Percentiles rank a stretch among this genome's conserved stretches.
phyloP scores from a whole-genome alignment of 1,284 basidiomycete species.

The Meira miltonrushii region DNA sequence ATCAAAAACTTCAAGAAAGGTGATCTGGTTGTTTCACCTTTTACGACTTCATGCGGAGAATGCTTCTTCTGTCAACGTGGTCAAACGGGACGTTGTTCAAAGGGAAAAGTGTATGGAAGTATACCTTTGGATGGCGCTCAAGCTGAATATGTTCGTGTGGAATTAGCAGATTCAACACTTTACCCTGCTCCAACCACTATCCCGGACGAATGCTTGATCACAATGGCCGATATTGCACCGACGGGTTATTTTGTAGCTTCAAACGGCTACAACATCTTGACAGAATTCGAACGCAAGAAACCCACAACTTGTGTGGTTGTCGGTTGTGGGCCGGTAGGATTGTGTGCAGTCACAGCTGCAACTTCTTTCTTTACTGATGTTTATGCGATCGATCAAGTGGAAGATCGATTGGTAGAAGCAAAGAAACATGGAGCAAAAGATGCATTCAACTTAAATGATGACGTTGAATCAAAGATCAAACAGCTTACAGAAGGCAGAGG shows the following conservation, averaged over 20 bases:
- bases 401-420: constrained; percentile 48
- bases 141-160: constrained; percentile 75
- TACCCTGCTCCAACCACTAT: constrained; percentile 61
- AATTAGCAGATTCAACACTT: constrained; percentile 71
- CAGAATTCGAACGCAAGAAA: constrained; percentile 37
- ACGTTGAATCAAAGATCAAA: constrained; percentile 28
- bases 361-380: constrained; percentile 53
- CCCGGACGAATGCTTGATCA: constrained; percentile 54
- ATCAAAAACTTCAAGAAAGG: constrained; percentile 67
- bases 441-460: constrained; percentile 39
- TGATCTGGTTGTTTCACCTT: constrained; percentile 77
- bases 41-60: constrained; percentile 58
- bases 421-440: constrained; percentile 35
- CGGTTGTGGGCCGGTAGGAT: constrained; percentile 56
- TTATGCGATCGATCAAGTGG: constrained; percentile 49
- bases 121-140: constrained; percentile 72
- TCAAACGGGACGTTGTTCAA: constrained; percentile 69
- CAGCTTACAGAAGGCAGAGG: constrained; percentile 51
- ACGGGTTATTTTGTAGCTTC: constrained; percentile 64
- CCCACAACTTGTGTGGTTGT: constrained; percentile 44
- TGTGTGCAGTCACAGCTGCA: constrained; percentile 55
- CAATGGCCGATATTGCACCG: constrained; percentile 63
- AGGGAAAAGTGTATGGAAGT: constrained; percentile 68
- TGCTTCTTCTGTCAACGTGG: constrained; percentile 65
- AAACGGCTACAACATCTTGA: constrained; percentile 58